A percentile compares a stretch with the other conserved stretches of the same genome.
phyloP scores from a whole-genome alignment of 352 stramenopile genomes.

The Phytophthora pisi region DNA sequence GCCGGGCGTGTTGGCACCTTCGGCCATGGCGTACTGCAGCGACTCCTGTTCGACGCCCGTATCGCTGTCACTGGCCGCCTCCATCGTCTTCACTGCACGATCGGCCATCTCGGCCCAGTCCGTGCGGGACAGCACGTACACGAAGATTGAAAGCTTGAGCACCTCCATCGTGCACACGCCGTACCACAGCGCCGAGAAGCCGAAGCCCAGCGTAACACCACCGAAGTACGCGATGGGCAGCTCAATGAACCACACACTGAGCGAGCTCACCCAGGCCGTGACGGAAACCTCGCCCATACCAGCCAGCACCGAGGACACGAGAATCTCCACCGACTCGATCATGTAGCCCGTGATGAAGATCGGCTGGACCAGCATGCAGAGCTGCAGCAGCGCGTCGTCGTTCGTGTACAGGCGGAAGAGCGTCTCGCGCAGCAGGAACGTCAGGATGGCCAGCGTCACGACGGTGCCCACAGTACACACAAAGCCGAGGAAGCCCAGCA shows the following conservation, averaged over 20 bases:
- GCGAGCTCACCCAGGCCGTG: conserved; percentile 55
- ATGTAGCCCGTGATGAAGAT: conserved; percentile 66
- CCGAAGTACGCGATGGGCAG: conserved; percentile 63
- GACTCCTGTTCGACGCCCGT: conserved; percentile 41
- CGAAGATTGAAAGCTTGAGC: conserved; percentile 51
- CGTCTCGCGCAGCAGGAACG: conserved; percentile 45
- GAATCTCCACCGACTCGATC: conserved; percentile 66
- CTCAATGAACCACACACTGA: conserved; percentile 66
- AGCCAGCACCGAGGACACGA: conserved; percentile 49
- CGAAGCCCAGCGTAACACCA: conserved; percentile 47
- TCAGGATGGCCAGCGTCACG: conserved; percentile 51
- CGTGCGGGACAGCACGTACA: conserved; percentile 39
- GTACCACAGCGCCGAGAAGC: conserved; percentile 63
- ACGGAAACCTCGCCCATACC: conserved; percentile 62
- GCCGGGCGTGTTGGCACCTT: conserved; percentile 61
- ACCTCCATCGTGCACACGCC: conserved; percentile 52
- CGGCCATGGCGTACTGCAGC: conserved; percentile 48
- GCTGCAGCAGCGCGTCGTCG: conserved; percentile 49
- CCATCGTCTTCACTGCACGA: conserved; percentile 45
- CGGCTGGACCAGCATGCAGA: conserved; percentile 60
- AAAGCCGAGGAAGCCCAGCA: conserved; percentile 67
- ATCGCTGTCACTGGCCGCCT: conserved; percentile 47
- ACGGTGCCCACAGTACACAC: conserved; percentile 61
- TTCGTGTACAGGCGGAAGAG: conserved; percentile 71
- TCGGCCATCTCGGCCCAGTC: conserved; percentile 54